Base-by-base conservation (phyloP, 2,329 filamentous ascomycete species). In the Cytospora piceae region DNA sequence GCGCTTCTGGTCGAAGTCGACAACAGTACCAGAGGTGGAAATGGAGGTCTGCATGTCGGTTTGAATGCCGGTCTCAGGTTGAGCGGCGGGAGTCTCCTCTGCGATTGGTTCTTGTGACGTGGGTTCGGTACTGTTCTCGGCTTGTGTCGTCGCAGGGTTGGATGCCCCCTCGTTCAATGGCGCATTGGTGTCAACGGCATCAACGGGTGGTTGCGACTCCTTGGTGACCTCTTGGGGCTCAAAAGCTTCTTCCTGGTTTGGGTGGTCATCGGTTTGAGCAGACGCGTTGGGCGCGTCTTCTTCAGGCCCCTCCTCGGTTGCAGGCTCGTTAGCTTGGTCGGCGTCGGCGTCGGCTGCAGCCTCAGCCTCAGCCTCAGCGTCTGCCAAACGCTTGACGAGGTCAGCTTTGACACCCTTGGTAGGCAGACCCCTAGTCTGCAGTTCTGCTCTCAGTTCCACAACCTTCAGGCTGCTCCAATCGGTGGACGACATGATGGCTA, bases 341-440 rank as follows among this genome's bases (percentile, higher is more conserved):
- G 66, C 34, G 24, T 70, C 65, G 27, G 65, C 34, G n/a, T 70
- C 65, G 14, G 66, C 59, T 22, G 67, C 68, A 17, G 68, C 61
- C 15, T 69, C 42, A 7, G 42, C n/a, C 61, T 74, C 72, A 17
- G 65, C 74, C 52, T 80, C 79, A 39, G 77, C 78, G 58, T 77
- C 78, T 56, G 81, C 74, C 55, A 94, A 78, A 66, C 89, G 86
- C 67, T 89, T 84, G 64, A 94, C 82, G 56, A 93, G 84, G 67
- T 90, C 90, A 29, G 87, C 83, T 74, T 93, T 91, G 61, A 93
- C 82, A 11, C 91, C 91, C 29, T 85, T 85, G 68, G 87, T 85
- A 7, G 87, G 80, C 49, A 94, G 84, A n/a, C 88, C 87, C 69
- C 90, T 86, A 66, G 81, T 82, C 77, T 91, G 93, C 52, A 94